Percentiles rank a stretch among this genome's conserved stretches.
phyloP scores from a whole-genome alignment of 1,139 yeast genomes.

The Suhomyces terraborum region DNA sequence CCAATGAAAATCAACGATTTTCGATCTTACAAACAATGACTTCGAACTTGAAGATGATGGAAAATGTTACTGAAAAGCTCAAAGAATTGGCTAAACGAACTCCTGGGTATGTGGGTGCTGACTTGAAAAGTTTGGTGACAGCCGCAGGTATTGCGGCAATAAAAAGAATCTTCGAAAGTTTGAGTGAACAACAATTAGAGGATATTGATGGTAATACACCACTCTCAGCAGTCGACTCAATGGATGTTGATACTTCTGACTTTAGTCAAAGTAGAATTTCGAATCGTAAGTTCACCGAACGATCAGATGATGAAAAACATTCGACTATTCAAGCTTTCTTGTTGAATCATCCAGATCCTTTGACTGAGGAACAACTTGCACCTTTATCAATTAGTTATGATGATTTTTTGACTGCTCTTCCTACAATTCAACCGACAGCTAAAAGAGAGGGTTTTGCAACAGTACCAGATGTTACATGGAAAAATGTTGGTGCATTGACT shows the following conservation, averaged over 20 bases:
- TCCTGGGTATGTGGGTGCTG: constrained; percentile 99
- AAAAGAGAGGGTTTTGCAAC: constrained; percentile 99
- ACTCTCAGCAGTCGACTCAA: constrained; percentile 24
- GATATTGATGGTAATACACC: constrained; percentile 13
- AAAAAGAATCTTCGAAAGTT: constrained; percentile 72
- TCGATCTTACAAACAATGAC: constrained; percentile 79
- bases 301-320: constrained; percentile 43
- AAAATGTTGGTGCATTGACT: constrained; percentile 86
- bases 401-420: constrained; percentile 83
- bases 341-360: constrained; percentile 73
- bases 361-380: constrained; percentile 70
- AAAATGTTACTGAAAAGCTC: constrained; percentile 67
- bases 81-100: constrained; percentile 81
- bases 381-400: constrained; percentile 73
- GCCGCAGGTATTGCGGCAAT: constrained; percentile 97
- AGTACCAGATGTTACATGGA: constrained; percentile 97
- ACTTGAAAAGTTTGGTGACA: constrained; percentile 86
- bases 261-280: constrained; percentile 14
- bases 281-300: constrained; percentile 26
- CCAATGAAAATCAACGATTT: constrained; percentile 80
- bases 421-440: constrained; percentile 95
- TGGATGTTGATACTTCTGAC: constrained; percentile 46
- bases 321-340: constrained; percentile 77
- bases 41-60: constrained; percentile 56
- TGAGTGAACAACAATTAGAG: constrained; percentile 42